Evolutionary conservation across 345 rosid genomes (phyloP), one percentile per base, ranked within the genome.

Genomic region (Euphorbia pulcherrima): DNA sequence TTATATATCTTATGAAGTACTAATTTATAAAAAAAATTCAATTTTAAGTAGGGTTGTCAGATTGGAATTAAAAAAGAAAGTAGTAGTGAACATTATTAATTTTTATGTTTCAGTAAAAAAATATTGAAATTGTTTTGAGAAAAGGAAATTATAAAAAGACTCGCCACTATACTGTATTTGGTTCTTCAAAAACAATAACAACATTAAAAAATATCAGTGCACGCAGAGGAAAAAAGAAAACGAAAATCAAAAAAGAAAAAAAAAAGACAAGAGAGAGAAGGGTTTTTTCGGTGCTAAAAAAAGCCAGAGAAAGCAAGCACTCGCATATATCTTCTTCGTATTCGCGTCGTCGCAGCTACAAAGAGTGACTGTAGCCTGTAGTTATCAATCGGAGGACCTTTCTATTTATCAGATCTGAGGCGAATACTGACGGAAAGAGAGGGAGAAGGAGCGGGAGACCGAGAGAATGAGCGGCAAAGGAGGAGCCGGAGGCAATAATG

Each of bases 401-500:
- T 44, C 60, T 23, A 26, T 46, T n/a, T 53, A 18, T 47, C 73
- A 77, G 80, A 77, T 77, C 80, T 64, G 65, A 68, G 51, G 21
- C 2, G 3, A 29, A 41, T 23, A 21, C 27, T 21, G 28, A 53
- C 4, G 21, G n/a, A 23, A 16, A 21, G 56, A 33, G 39, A 8
- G 13, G 14, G 30, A 17, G 67, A 46, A 21, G 65, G 81, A 67
- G 62, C 67, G 65, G 65, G 62, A 62, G 52, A 72, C 26, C 26
- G 65, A 50, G 51, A 76, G 69, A 33, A 72, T 86, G 90, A 85
- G 86, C 48, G 78, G 87, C 68, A 84, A 78, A 78, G 89, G 79
- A 71, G 83, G 83, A 51, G 70, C 51, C 11, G 55, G 29, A 46
- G 46, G 30, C 21, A 70, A 57, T 4, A 57, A 27, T 2, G 88